These are phyloP conservation scores for Quercus tomentella DNA, from an alignment of 331 rosid species.

Conservation along the genomic window DNA sequence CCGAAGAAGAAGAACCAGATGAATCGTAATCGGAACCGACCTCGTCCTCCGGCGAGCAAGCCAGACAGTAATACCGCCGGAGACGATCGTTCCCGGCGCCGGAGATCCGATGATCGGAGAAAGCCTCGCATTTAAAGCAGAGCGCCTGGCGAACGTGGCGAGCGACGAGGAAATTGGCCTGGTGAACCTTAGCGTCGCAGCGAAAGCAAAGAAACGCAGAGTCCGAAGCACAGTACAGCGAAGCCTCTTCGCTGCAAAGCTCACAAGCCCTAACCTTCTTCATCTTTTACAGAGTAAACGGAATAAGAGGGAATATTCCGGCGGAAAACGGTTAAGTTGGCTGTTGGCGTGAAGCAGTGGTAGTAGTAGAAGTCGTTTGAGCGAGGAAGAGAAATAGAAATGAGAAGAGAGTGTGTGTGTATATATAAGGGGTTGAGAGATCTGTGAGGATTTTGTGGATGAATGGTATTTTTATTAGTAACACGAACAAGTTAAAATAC, in stretches of 20 bases:
- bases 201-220: conserved; percentile 63
- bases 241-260: conserved; percentile 45
- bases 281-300: neutral
- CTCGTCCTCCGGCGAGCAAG: conserved; percentile 30
- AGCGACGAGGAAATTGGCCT: conserved; percentile 70
- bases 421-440: neutral
- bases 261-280: conserved; percentile 33
- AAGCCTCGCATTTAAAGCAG: conserved; percentile 34
- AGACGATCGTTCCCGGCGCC: neutral
- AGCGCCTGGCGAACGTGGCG: conserved; percentile 56
- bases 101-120: conserved; percentile 24
- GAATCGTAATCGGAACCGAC: neutral
- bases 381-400: neutral
- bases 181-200: conserved; percentile 53
- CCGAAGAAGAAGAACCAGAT: conserved; percentile 19
- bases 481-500: too few species aligned
- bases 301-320: neutral
- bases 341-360: too few species aligned
- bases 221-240: conserved; percentile 51
- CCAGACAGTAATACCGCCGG: conserved; percentile 5
- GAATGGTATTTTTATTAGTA: neutral
- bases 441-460: neutral
- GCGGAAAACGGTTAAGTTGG: neutral
- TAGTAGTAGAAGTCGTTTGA: neutral
- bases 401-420: too few species aligned